These are phyloP conservation scores for Agaricus sinodeliciosus DNA, from an alignment of 768 basidiomycete species.

Conservation along the genomic window DNA sequence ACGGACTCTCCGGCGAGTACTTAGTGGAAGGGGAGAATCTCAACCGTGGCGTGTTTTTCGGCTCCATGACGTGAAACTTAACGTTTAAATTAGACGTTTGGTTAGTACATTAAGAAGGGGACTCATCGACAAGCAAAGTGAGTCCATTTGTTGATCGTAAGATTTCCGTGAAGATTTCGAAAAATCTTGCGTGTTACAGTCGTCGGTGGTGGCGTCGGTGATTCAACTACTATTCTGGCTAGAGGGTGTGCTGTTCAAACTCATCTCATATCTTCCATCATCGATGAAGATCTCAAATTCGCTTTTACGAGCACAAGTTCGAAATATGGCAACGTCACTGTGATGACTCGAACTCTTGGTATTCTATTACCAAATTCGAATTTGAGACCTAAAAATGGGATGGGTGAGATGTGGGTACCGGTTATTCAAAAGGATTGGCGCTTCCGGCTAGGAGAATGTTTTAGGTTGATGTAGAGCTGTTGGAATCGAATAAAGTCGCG, in stretches of 20 bases:
- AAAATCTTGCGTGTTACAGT: constrained; percentile 61
- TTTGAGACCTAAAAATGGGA: constrained; percentile 27
- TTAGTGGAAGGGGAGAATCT: too few relatives aligned
- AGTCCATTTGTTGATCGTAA: too few relatives aligned
- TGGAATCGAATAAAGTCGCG: constrained; percentile 39
- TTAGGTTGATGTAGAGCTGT: constrained; percentile 49
- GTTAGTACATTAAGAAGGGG: too few relatives aligned
- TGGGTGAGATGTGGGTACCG: constrained; percentile 62
- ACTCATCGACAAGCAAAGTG: too few relatives aligned
- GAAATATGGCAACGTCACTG: constrained; percentile 35
- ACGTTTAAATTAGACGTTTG: too few relatives aligned
- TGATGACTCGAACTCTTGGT: constrained; percentile 59
- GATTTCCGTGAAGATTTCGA: constrained; percentile 57
- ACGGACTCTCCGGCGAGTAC: too few relatives aligned
- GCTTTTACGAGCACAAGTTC: constrained; percentile 39
- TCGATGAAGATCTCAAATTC: constrained; percentile 42
- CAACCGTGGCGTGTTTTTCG: too few relatives aligned
- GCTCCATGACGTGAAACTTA: too few relatives aligned
- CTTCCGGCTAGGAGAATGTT: constrained; percentile 60
- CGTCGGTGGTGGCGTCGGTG: constrained; percentile 65
- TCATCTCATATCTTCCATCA: constrained; percentile 47
- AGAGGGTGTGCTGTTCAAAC: constrained; percentile 74
- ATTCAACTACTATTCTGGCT: constrained; percentile 73
- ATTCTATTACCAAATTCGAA: constrained; percentile 52
- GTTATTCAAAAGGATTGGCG: constrained; percentile 58